phyloP scores from a whole-genome alignment of 306 rosid species.

The Acmispon strigosus region DNA sequence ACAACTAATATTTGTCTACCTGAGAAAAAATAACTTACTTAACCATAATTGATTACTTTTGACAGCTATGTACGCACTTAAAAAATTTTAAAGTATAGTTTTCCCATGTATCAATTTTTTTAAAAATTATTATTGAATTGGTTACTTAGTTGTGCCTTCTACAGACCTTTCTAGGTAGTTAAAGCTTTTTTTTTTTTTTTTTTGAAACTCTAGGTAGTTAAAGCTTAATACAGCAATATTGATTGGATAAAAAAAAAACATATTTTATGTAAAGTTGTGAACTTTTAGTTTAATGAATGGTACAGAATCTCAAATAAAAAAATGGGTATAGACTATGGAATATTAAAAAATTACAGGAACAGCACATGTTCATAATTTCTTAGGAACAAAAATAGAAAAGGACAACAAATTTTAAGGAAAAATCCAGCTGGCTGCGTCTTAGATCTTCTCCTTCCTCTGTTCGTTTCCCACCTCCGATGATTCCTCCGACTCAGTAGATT shows the following conservation, averaged over 20 bases:
- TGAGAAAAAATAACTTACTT: too few relatives aligned
- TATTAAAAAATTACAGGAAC: neutral
- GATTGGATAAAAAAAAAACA: too few relatives aligned
- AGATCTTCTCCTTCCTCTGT: neutral
- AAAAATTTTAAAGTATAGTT: too few relatives aligned
- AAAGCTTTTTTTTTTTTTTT: too few relatives aligned
- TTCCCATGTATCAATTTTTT: too few relatives aligned
- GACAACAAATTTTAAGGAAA: conserved; percentile 18
- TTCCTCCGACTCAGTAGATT: conserved; percentile 13
- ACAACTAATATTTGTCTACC: too few relatives aligned
- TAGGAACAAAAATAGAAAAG: neutral
- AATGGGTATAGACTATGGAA: too few relatives aligned
- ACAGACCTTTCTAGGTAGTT: too few relatives aligned
- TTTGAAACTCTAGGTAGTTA: too few relatives aligned
- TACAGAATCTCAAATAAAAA: neutral
- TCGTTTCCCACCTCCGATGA: conserved; percentile 20
- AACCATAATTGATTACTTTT: too few relatives aligned
- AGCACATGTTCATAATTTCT: neutral
- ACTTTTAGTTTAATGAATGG: neutral
- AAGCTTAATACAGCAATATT: too few relatives aligned
- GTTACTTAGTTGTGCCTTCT: neutral
- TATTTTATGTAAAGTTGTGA: neutral
- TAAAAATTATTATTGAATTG: neutral
- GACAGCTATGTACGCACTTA: too few relatives aligned
- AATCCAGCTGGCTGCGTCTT: conserved; percentile 25